Conservation (phyloP, 257 asterid species). For the Hygrophila difformis region DNA sequence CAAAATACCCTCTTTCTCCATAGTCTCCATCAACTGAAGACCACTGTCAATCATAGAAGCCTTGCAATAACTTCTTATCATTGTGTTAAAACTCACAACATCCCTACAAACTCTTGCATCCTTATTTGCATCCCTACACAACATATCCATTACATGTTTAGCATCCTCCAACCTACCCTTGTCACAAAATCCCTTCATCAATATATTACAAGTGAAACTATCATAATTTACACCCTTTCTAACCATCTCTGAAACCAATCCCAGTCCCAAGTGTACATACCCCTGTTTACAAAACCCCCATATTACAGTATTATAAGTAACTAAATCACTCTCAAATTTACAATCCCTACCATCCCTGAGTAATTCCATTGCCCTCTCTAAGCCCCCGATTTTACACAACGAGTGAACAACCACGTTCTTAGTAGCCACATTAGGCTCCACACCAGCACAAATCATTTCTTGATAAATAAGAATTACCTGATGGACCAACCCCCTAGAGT, state of each 20-base stretch:
- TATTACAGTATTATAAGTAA: constrained; percentile 76
- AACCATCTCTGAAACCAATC: constrained; percentile 71
- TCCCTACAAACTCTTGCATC: constrained; percentile 27
- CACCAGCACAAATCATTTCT: constrained; percentile 49
- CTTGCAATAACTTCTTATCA: constrained; percentile 60
- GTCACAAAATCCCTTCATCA: constrained; percentile 74
- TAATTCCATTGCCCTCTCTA: constrained; percentile 39
- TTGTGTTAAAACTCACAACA: constrained; percentile 60
- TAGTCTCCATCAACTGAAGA: constrained; percentile 38
- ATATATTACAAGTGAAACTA: constrained; percentile 61
- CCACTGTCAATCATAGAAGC: constrained; percentile 40
- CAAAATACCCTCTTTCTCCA: constrained; percentile 41
- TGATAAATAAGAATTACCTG: constrained; percentile 62
- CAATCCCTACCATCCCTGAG: constrained; percentile 31
- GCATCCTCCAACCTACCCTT: constrained; percentile 61
- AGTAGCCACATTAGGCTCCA: constrained; percentile 46
- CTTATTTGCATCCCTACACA: constrained; percentile 22
- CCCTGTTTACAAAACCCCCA: constrained; percentile 79
- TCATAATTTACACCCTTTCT: constrained; percentile 44
- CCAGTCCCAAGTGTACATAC: constrained; percentile 47
- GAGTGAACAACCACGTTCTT: constrained; percentile 66
- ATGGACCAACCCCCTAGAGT: constrained; percentile 44
- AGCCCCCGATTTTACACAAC: constrained; percentile 52
- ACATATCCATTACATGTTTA: constrained; percentile 44
- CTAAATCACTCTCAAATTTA: constrained; percentile 38